phyloP scores from a whole-genome alignment of 306 rosid species.

The Cucumis hystrix region DNA sequence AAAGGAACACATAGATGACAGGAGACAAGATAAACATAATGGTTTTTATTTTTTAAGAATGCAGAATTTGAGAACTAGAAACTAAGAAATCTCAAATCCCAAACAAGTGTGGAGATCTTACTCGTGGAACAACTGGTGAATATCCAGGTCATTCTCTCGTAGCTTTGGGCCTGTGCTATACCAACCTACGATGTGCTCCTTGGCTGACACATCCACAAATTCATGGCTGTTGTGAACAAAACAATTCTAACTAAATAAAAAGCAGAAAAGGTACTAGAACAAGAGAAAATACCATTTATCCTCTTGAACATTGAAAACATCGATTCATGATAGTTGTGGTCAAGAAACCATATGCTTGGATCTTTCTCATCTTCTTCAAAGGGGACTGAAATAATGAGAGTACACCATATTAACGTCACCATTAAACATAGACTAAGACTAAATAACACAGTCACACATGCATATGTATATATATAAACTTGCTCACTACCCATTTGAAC shows the following conservation, averaged over 20 bases:
- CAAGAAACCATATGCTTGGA: constrained; percentile 90
- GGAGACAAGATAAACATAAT: not conserved
- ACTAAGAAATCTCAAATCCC: not conserved
- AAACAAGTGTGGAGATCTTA: constrained; percentile 15
- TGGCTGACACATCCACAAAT: constrained; percentile 37
- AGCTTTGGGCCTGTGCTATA: constrained; percentile 90
- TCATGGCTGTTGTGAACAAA: not conserved
- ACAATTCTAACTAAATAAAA: not conserved
- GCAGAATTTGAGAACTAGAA: not conserved
- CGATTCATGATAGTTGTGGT: constrained; percentile 80
- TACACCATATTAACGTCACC: not conserved
- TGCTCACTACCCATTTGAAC: not conserved
- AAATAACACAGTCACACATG: not conserved
- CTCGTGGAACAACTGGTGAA: constrained; percentile 71
- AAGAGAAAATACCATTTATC: constrained; percentile 48
- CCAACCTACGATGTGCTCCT: constrained; percentile 93
- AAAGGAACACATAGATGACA: not conserved
- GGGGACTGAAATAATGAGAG: constrained; percentile 41
- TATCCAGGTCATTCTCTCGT: constrained; percentile 78
- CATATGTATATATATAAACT: not conserved
- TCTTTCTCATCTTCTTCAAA: constrained; percentile 93
- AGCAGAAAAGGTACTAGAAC: not conserved
- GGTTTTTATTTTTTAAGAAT: not conserved
- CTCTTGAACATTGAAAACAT: constrained; percentile 97
- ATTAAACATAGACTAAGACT: not conserved